Evolutionary conservation across 2,329 filamentous ascomycete species (phyloP), one percentile per base, ranked within the genome.

Genomic region (Aspergillus tamarii): DNA sequence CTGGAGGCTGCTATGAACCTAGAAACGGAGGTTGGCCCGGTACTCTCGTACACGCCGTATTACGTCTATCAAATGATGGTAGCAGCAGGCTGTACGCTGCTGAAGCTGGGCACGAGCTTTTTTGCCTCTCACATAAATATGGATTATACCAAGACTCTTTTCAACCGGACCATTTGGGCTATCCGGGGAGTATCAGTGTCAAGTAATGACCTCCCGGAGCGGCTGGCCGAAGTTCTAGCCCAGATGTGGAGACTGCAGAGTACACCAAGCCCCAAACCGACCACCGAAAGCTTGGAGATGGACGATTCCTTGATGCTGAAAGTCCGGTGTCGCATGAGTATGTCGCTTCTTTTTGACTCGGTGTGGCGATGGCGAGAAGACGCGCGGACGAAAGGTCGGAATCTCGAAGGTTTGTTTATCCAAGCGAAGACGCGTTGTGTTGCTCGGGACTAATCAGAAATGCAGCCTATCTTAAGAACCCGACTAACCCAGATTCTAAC

Each of bases 401-500:
- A 89, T 66, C 84, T 93, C 60, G 90, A 93, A 80, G 85, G 90
- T 92, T 84, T 82, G 87, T 80, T 52, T n/a, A 2, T 23, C 39
- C 6, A 39, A 53, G n/a, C 14, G 19, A 21, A 30, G 48, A 32
- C 30, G 48, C 16, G n/a, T 43, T 39, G 21, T 30, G 10, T 4
- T 21, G 19, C 41, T 26, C 56, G 58, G 28, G 62, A 60, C 64
- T 70, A 72, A 63, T 26, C 28, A 7, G 48, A 21, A 32, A 58
- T 64, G 16, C 58, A 82, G 82, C 83, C 79, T 93, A 91, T 69
- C 87, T 93, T 65, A 93, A 94, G 75, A 92, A 95, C 73, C 92
- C 93, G 50, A 96, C 93, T 62, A 91, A 94, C 74, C 91, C 91
- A 50, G 91, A 95, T 76, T 92, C 90, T 59, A 87, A 88, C 73